Evolutionary conservation across 140 eudicot species (phyloP), one percentile per base, ranked within the genome.

Genomic region (Ambrosia hybrid): DNA sequence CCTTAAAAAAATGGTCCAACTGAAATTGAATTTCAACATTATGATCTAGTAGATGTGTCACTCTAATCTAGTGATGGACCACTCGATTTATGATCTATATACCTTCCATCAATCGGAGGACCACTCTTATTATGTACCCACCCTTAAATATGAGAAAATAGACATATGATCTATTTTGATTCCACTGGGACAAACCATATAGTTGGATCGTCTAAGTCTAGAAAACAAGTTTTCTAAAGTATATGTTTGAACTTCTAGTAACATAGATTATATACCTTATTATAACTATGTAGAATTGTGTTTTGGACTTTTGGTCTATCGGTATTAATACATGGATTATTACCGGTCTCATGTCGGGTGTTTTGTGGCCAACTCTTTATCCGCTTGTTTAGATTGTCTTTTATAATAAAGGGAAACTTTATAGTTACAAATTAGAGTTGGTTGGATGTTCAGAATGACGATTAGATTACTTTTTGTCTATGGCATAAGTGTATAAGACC

Each of bases 41-140:
- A 69, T 34, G 30, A 21, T 21, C 30, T 21, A 21, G 30, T 21
- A 21, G 30, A 21, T 21, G 30, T 21, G 43, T 9, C n/a, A n/a
- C 69, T 41, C 52, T 65, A 56, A 46, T 68, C 55, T 57, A 48
- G 45, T 9, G 11, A 59, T 59, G 75, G 74, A 48, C 64, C 70
- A 1, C 37, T 59, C 9, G 6, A 56, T 59, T 59, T 7, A 34
- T 33, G 46, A 72, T 26, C 46, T 45, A 46, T 51, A 9, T 43
- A 57, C 11, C 64, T 1, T 72, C 41, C 9, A 16, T 15, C 7
- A 53, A 13, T 34, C 4, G 17, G 15, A 16, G 60, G 71, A 15
- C 73, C 67, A 53, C 46, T 45, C 34, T 51, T 49, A 15, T 5
- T 15, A 16, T 13, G 0, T 52, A n/a, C 30, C 30, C 7, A 13